A percentile compares a stretch with the other conserved stretches of the same genome.
Conservation (phyloP, 371 early-diverging fungal species). For the Mortierella sp. region DNA sequence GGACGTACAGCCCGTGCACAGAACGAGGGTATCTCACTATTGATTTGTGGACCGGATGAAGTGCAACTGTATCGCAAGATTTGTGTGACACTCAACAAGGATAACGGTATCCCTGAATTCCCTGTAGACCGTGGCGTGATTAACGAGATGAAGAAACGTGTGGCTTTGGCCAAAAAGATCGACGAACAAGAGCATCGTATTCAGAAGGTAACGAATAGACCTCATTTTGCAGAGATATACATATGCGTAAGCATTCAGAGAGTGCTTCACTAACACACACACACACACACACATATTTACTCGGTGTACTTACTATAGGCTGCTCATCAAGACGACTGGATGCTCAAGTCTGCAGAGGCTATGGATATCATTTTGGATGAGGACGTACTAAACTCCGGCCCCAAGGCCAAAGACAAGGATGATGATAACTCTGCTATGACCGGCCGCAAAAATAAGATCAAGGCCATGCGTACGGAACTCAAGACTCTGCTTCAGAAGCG, state of each 20-base stretch:
- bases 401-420: slow-evolving; percentile 56
- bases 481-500: slow-evolving; percentile 69
- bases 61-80: slow-evolving; percentile 81
- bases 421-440: slow-evolving; percentile 50
- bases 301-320: slow-evolving; percentile 31
- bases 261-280: not conserved
- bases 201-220: slow-evolving; percentile 65
- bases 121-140: slow-evolving; percentile 75
- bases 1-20: slow-evolving; percentile 93
- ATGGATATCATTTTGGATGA: slow-evolving; percentile 89
- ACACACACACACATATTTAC: not conserved
- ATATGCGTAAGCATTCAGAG: too few species aligned
- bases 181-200: slow-evolving; percentile 83
- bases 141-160: slow-evolving; percentile 75
- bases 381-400: slow-evolving; percentile 63
- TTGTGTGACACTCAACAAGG: slow-evolving; percentile 79
- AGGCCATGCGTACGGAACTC: slow-evolving; percentile 70
- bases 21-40: slow-evolving; percentile 85
- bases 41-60: slow-evolving; percentile 90
- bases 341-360: slow-evolving; percentile 86
- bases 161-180: slow-evolving; percentile 83
- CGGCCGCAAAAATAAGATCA: slow-evolving; percentile 61
- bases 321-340: slow-evolving; percentile 84
- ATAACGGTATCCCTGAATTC: slow-evolving; percentile 75
- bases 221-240: not conserved